Evolutionary conservation across 257 asterid species (phyloP).

Genomic region (Solanum bulbocastanum): DNA sequence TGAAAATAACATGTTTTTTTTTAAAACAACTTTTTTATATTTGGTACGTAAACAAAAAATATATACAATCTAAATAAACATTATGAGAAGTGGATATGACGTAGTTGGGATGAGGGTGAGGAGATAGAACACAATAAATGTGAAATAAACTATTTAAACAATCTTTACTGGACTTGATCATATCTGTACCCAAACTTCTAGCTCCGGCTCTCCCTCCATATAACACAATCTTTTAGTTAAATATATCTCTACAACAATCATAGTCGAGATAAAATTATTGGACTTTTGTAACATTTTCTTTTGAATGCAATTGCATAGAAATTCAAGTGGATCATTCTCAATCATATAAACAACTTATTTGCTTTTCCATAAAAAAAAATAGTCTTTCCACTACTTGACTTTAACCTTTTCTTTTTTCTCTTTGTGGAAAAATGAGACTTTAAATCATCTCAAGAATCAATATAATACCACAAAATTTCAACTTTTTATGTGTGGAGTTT

Average conservation of each 20-base stretch:
- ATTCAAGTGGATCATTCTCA: not conserved
- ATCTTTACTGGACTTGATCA: not conserved
- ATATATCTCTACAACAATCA: not conserved
- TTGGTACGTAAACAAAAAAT: too few relatives aligned
- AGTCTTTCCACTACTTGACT: not conserved
- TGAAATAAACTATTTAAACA: not conserved
- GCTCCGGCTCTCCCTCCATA: not conserved
- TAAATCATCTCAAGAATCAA: not conserved
- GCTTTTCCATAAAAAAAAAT: not conserved
- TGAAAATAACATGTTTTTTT: not conserved
- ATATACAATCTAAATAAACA: not conserved
- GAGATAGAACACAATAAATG: not conserved
- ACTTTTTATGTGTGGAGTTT: not conserved
- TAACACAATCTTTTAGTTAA: not conserved
- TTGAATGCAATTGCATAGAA: not conserved
- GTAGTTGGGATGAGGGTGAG: not conserved
- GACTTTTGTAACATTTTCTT: not conserved
- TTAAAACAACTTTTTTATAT: not conserved
- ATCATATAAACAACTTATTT: not conserved
- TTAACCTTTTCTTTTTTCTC: not conserved
- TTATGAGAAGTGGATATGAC: not conserved
- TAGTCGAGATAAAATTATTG: not conserved
- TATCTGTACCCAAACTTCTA: not conserved
- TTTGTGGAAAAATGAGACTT: too few relatives aligned
- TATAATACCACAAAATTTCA: not conserved